A percentile compares a stretch with the other conserved stretches of the same genome.
Evolutionary conservation across 2,329 filamentous ascomycete species (phyloP).

Genomic region (Cercospora brassicicola): DNA sequence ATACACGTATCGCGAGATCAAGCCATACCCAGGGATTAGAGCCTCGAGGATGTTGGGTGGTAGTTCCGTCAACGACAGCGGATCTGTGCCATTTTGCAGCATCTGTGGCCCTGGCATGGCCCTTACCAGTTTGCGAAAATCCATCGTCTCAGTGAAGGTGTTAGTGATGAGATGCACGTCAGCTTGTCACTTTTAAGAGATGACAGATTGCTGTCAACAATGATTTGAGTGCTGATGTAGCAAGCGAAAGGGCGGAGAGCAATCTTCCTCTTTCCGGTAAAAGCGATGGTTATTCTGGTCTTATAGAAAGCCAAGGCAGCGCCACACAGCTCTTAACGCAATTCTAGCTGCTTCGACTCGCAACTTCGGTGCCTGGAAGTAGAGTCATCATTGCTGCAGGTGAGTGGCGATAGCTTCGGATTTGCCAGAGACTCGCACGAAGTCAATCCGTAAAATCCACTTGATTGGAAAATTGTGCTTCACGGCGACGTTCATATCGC

Average conservation of each 20-base stretch:
- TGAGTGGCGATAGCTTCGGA: conserved; percentile 8
- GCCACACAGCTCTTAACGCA: background rate
- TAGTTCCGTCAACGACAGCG: conserved; percentile 38
- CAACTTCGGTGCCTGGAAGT: background rate
- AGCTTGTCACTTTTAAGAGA: background rate
- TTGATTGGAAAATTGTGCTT: background rate
- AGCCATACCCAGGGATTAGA: conserved; percentile 53
- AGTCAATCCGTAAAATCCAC: background rate
- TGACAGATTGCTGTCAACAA: background rate
- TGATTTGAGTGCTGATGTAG: background rate
- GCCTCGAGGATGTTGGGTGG: conserved; percentile 52
- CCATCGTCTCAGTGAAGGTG: conserved; percentile 24
- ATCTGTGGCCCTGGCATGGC: conserved; percentile 20
- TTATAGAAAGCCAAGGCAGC: conserved; percentile 7
- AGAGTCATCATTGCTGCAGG: conserved; percentile 3
- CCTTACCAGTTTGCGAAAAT: conserved; percentile 31
- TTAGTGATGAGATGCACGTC: background rate
- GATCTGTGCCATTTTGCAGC: conserved; percentile 20
- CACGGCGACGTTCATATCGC: background rate
- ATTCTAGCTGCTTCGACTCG: background rate
- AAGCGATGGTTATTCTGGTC: background rate
- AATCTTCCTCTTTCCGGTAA: background rate
- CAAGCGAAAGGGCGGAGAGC: background rate
- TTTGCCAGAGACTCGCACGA: background rate
- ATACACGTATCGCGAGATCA: conserved; percentile 48